Evolutionary conservation across 2,329 filamentous ascomycete genomes (phyloP), one percentile per base, ranked within the genome.

Genomic region (Blastomyces gilchristii): DNA sequence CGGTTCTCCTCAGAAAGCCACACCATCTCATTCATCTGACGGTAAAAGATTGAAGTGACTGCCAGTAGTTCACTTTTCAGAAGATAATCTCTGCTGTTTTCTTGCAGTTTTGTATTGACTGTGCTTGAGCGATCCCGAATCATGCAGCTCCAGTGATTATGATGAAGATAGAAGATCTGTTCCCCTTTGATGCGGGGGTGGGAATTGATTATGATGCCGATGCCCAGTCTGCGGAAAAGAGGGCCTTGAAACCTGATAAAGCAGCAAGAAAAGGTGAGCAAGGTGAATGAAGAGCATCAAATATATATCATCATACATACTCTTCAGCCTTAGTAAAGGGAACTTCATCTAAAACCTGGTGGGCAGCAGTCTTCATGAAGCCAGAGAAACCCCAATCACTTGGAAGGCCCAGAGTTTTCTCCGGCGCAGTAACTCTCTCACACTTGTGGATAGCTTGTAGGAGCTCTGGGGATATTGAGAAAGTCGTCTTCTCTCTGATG

Each of bases 1-100:
- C 47, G 41, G 12, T 66, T 25, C 28, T 53, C 56, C 1, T 62
- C 58, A 64, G 60, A 34, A 53, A 62, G 57, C 63, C 65, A 66
- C 41, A 60, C 54, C 59, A 64, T 60, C 53, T 64, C 62, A 31
- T 66, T 53, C 65, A 66, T 64, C 62, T 66, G 65, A 22, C 57
- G 60, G 50, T 14, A 66, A 25, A 66, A 63, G 57, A 65, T 62
- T 3, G 63, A 62, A 16, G 61, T 61, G 54, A 43, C 62, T 50
- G 63, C 64, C 28, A 63, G 50, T 22, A 64, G 12, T 54, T 66
- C 65, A 58, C 56, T 61, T 58, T 25, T 65, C 25, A 65, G 62
- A 60, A 66, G 28, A 59, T 64, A 66, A 45, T 63, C 60, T 43
- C 25, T 65, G 56, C 25, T 1, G 18, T 41, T 39, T 53, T 50